A percentile compares a stretch with the other conserved stretches of the same genome.
phyloP scores from a whole-genome alignment of 495 filamentous ascomycete genomes.

The Schizothecium vesticola region DNA sequence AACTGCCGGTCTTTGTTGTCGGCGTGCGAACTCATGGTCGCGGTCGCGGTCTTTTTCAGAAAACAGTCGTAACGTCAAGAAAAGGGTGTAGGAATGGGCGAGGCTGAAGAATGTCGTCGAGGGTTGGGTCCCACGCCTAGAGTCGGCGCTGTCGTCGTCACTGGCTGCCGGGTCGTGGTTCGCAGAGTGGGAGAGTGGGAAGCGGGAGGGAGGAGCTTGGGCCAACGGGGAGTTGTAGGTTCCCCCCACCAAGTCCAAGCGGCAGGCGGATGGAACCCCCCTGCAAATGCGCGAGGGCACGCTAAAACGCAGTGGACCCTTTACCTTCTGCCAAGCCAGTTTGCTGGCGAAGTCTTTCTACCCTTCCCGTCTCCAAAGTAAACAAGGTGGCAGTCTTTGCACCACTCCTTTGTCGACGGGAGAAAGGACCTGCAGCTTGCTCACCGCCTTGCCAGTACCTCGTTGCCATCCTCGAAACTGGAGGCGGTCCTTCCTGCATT shows the following conservation, averaged over 20 bases:
- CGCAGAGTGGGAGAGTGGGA: neutral
- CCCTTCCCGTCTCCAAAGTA: neutral
- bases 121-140: neutral
- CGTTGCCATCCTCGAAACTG: neutral
- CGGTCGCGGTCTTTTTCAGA: neutral
- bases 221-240: neutral
- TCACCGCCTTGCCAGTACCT: neutral
- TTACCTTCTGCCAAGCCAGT: neutral
- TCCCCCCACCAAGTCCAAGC: neutral
- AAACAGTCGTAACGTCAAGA: neutral
- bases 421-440: neutral
- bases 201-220: neutral
- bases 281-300: neutral
- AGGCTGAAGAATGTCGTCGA: neutral
- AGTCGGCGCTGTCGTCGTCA: neutral
- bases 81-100: neutral
- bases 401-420: neutral
- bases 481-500: neutral
- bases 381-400: constrained; percentile 6
- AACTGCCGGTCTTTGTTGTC: constrained; percentile 88
- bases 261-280: neutral
- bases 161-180: neutral
- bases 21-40: constrained; percentile 48
- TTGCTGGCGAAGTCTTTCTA: neutral
- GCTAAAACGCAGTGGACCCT: neutral